A percentile compares a stretch with the other conserved stretches of the same genome.
These are phyloP conservation scores for Hamamelis virginiana DNA, from an alignment of 164 flowering plant genomes.

Conservation along the genomic window DNA sequence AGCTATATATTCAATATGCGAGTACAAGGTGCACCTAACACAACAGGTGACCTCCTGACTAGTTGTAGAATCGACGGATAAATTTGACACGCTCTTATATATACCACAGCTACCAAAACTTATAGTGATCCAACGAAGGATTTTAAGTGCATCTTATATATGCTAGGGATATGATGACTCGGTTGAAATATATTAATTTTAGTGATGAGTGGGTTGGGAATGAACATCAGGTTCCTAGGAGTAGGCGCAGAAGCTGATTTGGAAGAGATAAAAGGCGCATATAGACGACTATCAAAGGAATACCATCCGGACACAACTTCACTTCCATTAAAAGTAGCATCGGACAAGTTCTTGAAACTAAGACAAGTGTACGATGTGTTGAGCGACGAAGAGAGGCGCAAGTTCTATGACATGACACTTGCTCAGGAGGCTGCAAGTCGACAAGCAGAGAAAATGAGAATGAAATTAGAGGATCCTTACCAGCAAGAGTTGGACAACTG, in stretches of 20 bases:
- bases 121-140: no score
- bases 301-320: slow-evolving; percentile 93
- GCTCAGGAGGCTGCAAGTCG: slow-evolving; percentile 83
- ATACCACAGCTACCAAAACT: no score
- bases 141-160: no score
- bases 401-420: slow-evolving; percentile 83
- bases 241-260: slow-evolving; percentile 64
- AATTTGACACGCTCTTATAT: no score
- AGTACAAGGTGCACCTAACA: no score
- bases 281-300: slow-evolving; percentile 76
- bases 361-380: slow-evolving; percentile 63
- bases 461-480: slow-evolving; percentile 74
- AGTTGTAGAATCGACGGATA: no score
- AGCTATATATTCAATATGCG: no score
- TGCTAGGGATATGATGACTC: no score
- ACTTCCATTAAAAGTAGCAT: slow-evolving; percentile 72
- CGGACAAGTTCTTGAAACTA: slow-evolving; percentile 78
- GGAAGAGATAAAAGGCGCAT: slow-evolving; percentile 88
- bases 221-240: slow-evolving; percentile 79
- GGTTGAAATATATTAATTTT: no score
- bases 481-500: slow-evolving; percentile 47
- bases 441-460: slow-evolving; percentile 68
- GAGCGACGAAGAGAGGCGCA: slow-evolving; percentile 67
- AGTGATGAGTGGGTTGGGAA: no score
- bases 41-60: no score